Base-by-base conservation (phyloP, 228 moss, liverwort and hornwort species). In the Sphagnum magellanicum region DNA sequence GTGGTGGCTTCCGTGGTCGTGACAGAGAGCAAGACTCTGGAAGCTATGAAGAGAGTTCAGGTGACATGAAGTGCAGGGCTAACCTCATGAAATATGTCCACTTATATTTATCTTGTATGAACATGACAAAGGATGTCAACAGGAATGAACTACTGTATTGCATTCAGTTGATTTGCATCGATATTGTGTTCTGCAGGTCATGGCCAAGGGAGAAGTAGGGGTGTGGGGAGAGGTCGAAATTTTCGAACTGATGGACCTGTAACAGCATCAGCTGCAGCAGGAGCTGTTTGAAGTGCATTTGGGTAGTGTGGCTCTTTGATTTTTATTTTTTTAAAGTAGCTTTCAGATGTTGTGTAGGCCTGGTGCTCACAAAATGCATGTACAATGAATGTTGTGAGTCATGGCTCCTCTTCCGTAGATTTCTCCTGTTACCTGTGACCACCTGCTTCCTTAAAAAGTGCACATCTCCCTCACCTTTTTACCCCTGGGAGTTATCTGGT, bases 161-260 rank as follows among this genome's bases (percentile, higher is more conserved):
- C 49, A 46, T 72, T 5, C 5, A n/a, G 51, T 4, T 10, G 16
- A 46, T 11, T 16, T 13, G 63, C 65, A 14, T 49, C 52, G 62
- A 14, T 68, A 51, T 7, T 68, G 67, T 48, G 59, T 50, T 64
- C 49, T 78, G 75, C 90, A 98, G 98, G 91, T 15, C 87, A 93
- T 71, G 98, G 93, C 78, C 87, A 90, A 92, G 93, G 93, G 72
- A 87, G 97, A 79, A 90, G 97, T 53, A 88, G 87, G 82, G 97
- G 91, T 52, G 81, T 90, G 76, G 98, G 98, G 72, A 55, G 55
- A 55, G 55, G 55, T 55, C 82, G 97, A 90, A 91, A 91, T 73
- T 98, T 83, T 46, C 91, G 89, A 61, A 76, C 86, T 6, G 98
- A 98, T 68, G 90, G 84, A 16, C 86, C 90, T 46, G 63, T 87